Conservation (phyloP, 1,284 basidiomycete genomes). For the Ganoderma sinense region DNA sequence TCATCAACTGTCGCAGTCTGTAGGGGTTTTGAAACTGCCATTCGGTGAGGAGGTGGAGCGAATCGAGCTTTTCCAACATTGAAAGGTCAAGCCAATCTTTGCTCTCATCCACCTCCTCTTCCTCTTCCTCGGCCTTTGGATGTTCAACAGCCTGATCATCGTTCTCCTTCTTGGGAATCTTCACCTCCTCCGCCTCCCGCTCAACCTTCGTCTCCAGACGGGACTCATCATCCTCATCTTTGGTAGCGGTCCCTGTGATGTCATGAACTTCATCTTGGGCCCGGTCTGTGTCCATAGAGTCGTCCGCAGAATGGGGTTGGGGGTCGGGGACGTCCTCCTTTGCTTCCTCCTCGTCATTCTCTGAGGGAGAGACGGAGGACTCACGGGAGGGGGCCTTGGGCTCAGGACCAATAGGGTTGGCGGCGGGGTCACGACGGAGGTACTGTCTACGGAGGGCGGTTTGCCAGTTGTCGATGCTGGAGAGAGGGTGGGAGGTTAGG, state of each 20-base stretch:
- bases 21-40: constrained; percentile 84
- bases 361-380: constrained; percentile 36
- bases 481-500: constrained; percentile 17
- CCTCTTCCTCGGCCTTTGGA: background rate
- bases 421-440: constrained; percentile 68
- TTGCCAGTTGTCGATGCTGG: constrained; percentile 81
- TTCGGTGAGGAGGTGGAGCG: constrained; percentile 74
- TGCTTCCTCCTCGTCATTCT: constrained; percentile 10
- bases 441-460: constrained; percentile 75
- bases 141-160: constrained; percentile 2
- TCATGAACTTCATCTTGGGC: background rate
- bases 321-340: constrained; percentile 11
- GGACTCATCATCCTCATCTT: background rate
- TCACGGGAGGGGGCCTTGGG: constrained; percentile 38
- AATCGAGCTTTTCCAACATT: constrained; percentile 80
- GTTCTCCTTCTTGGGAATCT: constrained; percentile 23
- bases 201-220: background rate
- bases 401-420: constrained; percentile 74
- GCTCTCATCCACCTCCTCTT: constrained; percentile 40
- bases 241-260: background rate
- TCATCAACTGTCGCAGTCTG: constrained; percentile 74
- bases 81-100: constrained; percentile 75
- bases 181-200: constrained; percentile 16
- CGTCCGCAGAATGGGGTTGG: constrained; percentile 8
- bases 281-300: background rate